Evolutionary conservation across 2,329 filamentous ascomycete genomes (phyloP).

Genomic region (Ceratocystis harringtonii): DNA sequence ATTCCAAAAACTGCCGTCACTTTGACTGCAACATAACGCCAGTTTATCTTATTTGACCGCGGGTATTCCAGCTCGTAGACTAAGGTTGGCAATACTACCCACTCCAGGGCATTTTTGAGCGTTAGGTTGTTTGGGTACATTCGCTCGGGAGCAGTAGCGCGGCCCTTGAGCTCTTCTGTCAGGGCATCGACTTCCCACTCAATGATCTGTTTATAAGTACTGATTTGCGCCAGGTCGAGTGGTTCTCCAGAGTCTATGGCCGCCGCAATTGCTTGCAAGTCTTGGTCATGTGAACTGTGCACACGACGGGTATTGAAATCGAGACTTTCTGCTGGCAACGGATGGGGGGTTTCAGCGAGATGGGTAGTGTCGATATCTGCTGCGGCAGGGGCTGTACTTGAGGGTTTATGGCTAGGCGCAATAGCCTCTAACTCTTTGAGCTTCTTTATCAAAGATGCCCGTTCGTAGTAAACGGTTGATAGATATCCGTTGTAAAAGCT

Average conservation of each 20-base stretch:
- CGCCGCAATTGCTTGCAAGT: slow-evolving; percentile 33
- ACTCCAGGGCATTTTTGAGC: slow-evolving; percentile 50
- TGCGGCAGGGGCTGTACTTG: slow-evolving; percentile 19
- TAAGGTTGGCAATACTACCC: slow-evolving; percentile 58
- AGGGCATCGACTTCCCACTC: slow-evolving; percentile 51
- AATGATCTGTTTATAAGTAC: slow-evolving; percentile 49
- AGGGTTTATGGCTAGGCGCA: slow-evolving; percentile 8
- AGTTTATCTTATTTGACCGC: slow-evolving; percentile 50
- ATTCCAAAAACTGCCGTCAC: slow-evolving; percentile 53
- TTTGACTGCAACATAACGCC: slow-evolving; percentile 63
- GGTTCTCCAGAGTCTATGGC: slow-evolving; percentile 32
- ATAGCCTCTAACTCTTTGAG: slow-evolving; percentile 40
- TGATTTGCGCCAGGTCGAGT: slow-evolving; percentile 46
- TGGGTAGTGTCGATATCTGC: slow-evolving; percentile 11
- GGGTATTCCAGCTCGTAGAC: slow-evolving; percentile 72
- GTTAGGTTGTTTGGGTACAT: slow-evolving; percentile 58
- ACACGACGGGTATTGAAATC: slow-evolving; percentile 23
- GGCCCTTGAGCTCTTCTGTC: slow-evolving; percentile 49
- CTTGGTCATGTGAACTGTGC: slow-evolving; percentile 40
- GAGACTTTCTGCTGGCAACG: slow-evolving; percentile 6
- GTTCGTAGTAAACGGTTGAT: slow-evolving; percentile 42
- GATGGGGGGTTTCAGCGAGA: slow-evolving; percentile 18
- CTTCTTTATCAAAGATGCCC: slow-evolving; percentile 30
- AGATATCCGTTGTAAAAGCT: slow-evolving; percentile 65
- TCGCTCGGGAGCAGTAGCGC: slow-evolving; percentile 34